These are phyloP conservation scores for Cunninghamia lanceolata DNA, from an alignment of 75 land plant genomes.

Conservation along the genomic window DNA sequence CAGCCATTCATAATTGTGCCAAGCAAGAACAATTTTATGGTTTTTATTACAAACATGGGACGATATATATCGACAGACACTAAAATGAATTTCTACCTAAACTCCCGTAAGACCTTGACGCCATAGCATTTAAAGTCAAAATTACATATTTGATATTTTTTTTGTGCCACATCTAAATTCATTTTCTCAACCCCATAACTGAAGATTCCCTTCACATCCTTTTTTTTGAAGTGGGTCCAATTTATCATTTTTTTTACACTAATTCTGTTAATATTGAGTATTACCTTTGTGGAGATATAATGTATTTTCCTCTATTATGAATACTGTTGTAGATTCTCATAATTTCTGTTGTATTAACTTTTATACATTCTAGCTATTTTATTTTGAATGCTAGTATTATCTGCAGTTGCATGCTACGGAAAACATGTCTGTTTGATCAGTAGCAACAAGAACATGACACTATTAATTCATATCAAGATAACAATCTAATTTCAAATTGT, in stretches of 20 bases:
- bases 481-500: too few species aligned
- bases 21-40: too few species aligned
- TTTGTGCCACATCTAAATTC: not conserved
- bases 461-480: too few species aligned
- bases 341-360: not conserved
- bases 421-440: not conserved
- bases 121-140: too few species aligned
- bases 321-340: not conserved
- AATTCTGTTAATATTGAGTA: not conserved
- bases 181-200: not conserved
- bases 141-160: not conserved
- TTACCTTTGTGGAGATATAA: not conserved
- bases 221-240: not conserved
- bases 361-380: not conserved
- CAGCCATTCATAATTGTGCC: too few species aligned
- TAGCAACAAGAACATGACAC: too few species aligned
- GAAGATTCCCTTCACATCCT: not conserved
- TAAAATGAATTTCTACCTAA: too few species aligned
- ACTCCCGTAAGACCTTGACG: too few species aligned
- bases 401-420: not conserved
- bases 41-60: too few species aligned
- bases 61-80: too few species aligned
- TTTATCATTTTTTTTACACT: not conserved
- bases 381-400: not conserved
- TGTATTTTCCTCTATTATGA: not conserved